Conservation (phyloP, 2,329 filamentous ascomycete species). For the Phyllosticta paracitricarpa region DNA sequence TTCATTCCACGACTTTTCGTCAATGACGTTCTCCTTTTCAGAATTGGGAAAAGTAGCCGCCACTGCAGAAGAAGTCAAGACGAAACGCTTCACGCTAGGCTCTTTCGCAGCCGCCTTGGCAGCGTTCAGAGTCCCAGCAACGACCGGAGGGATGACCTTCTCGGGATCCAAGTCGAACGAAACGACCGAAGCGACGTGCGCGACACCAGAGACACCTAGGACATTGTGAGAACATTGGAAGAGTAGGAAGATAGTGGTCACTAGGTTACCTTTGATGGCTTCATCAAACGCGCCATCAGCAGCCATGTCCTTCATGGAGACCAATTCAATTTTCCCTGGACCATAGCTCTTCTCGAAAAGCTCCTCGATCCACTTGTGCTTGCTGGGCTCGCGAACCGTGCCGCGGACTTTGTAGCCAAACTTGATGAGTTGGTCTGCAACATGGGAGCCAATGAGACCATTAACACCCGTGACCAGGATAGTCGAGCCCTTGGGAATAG, state of each 20-base stretch:
- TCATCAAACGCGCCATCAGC: constrained; percentile 19
- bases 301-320: constrained; percentile 22
- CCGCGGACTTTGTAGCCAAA: constrained; percentile 27
- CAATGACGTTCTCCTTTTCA: constrained; percentile 21
- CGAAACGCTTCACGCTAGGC: constrained; percentile 33
- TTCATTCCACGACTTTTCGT: constrained; percentile 23
- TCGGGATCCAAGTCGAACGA: constrained; percentile 29
- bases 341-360: constrained; percentile 20
- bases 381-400: constrained; percentile 21
- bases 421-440: constrained; percentile 22
- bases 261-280: constrained; percentile 16
- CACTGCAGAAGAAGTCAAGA: constrained; percentile 35
- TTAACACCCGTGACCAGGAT: constrained; percentile 28
- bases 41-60: constrained; percentile 19
- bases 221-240: neutral
- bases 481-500: constrained; percentile 15
- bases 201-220: constrained; percentile 31
- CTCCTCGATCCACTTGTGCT: constrained; percentile 21
- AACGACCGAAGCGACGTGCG: constrained; percentile 37
- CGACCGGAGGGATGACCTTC: constrained; percentile 32
- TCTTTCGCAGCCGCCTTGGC: constrained; percentile 33
- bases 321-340: constrained; percentile 19
- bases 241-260: neutral
- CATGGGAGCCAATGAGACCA: constrained; percentile 25
- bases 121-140: constrained; percentile 28